Conservation (phyloP, 2,329 filamentous ascomycete species). For the Fusarium nanum region DNA sequence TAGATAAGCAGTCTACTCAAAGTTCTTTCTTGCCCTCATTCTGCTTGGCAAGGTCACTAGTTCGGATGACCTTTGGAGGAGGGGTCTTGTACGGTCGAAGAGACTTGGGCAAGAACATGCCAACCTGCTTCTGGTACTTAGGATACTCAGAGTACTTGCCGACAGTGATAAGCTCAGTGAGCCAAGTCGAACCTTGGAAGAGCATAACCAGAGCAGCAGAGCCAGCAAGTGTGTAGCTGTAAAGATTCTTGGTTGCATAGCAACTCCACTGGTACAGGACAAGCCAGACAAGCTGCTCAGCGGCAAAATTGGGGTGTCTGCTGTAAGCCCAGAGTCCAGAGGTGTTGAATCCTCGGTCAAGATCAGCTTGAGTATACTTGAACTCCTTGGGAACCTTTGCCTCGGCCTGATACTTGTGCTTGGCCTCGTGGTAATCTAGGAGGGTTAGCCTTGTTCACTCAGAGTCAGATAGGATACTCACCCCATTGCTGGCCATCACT, state of each 20-base stretch:
- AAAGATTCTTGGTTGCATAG: slow-evolving; percentile 74
- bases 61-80: slow-evolving; percentile 61
- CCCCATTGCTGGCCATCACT: slow-evolving; percentile 95
- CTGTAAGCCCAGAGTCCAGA: slow-evolving; percentile 88
- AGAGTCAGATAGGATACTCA: slow-evolving; percentile 52
- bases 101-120: slow-evolving; percentile 80
- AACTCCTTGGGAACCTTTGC: slow-evolving; percentile 30
- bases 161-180: slow-evolving; percentile 85
- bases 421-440: slow-evolving; percentile 82
- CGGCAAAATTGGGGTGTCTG: slow-evolving; percentile 93
- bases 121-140: slow-evolving; percentile 84
- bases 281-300: slow-evolving; percentile 92
- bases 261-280: slow-evolving; percentile 89
- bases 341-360: slow-evolving; percentile 90
- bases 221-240: slow-evolving; percentile 84
- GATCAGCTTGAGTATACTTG: slow-evolving; percentile 74
- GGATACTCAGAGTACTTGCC: slow-evolving; percentile 90
- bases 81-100: slow-evolving; percentile 58
- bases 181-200: slow-evolving; percentile 88
- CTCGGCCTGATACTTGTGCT: slow-evolving; percentile 77
- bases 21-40: slow-evolving; percentile 55
- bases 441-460: slow-evolving; percentile 6
- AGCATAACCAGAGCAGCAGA: slow-evolving; percentile 77
- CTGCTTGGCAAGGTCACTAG: slow-evolving; percentile 62
- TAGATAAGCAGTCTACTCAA: not conserved